Conservation (phyloP, 2,329 filamentous ascomycete genomes). For the Pseudohalonectria lignicola region DNA sequence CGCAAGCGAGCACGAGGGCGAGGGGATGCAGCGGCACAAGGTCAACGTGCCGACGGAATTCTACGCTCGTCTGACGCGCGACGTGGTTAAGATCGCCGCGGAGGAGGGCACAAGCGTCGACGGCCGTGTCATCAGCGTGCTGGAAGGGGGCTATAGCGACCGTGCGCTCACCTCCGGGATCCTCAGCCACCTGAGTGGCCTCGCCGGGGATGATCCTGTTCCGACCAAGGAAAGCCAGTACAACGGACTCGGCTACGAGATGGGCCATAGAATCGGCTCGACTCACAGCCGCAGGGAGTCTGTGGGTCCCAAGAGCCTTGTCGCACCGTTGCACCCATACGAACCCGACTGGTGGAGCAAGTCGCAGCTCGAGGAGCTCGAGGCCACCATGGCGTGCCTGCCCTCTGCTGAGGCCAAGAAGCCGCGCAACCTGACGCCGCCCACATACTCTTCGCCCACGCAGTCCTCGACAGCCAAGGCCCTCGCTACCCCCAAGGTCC, state of each 20-base stretch:
- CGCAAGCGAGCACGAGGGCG: conserved; percentile 87
- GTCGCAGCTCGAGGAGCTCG: conserved; percentile 56
- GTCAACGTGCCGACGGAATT: conserved; percentile 96
- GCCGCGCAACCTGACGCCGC: conserved; percentile 41
- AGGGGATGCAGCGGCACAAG: conserved; percentile 89
- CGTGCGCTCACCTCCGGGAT: conserved; percentile 81
- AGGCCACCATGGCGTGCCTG: conserved; percentile 43
- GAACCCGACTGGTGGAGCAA: conserved; percentile 63
- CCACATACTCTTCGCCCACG: conserved; percentile 79
- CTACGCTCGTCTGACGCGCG: conserved; percentile 81
- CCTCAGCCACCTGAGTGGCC: conserved; percentile 77
- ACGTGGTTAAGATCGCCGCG: conserved; percentile 71
- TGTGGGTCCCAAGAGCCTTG: conserved; percentile 16
- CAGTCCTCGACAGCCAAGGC: conserved; percentile 79
- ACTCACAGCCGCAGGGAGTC: conserved; percentile 20
- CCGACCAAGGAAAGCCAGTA: conserved; percentile 22
- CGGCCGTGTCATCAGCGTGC: conserved; percentile 80
- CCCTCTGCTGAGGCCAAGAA: conserved; percentile 36
- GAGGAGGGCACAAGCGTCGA: conserved; percentile 70
- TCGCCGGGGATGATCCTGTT: conserved; percentile 46
- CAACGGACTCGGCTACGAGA: conserved; percentile 44
- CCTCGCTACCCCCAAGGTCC: conserved; percentile 53
- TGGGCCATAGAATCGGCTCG: conserved; percentile 37
- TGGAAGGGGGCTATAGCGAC: conserved; percentile 95
- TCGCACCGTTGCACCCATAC: conserved; percentile 33